Evolutionary conservation across 176 grass and related monocot genomes (phyloP).

Genomic region (Juncus inflexus): DNA sequence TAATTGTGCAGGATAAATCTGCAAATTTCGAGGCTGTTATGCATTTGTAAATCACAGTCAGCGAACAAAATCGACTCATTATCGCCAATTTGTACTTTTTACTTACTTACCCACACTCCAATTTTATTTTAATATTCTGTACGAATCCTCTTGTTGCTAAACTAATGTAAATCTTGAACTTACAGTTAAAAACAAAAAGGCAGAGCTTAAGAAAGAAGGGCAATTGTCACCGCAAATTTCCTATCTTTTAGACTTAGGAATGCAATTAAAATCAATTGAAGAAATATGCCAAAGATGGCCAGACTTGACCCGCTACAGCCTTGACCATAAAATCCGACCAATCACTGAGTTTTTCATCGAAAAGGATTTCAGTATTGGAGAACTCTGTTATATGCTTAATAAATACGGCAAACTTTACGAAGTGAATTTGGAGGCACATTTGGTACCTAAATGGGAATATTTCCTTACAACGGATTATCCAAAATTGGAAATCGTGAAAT

Average conservation of each 20-base stretch:
- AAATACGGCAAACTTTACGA: conserved; percentile 74
- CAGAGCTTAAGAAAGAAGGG: neutral
- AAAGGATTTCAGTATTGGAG: conserved; percentile 51
- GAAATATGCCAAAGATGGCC: neutral
- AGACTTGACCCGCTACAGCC: neutral
- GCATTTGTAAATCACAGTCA: neutral
- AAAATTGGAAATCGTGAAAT: conserved; percentile 75
- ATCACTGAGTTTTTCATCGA: conserved; percentile 5
- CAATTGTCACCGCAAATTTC: conserved; percentile 5
- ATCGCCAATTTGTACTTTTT: neutral
- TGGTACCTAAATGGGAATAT: conserved; percentile 84
- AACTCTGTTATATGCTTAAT: conserved; percentile 72
- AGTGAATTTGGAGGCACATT: conserved; percentile 64
- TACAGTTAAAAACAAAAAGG: neutral
- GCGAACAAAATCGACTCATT: neutral
- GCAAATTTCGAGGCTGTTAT: neutral
- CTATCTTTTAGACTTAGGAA: conserved; percentile 20
- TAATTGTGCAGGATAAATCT: neutral
- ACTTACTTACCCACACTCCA: too few relatives aligned
- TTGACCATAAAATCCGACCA: conserved; percentile 21
- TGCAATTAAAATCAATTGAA: conserved; percentile 5
- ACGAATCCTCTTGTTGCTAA: too few relatives aligned
- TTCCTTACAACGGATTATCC: conserved; percentile 76
- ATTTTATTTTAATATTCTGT: too few relatives aligned
- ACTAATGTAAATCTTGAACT: too few relatives aligned